A percentile compares a stretch with the other conserved stretches of the same genome.
Evolutionary conservation across 306 rosid species (phyloP).

Genomic region (Dryas drummondii): DNA sequence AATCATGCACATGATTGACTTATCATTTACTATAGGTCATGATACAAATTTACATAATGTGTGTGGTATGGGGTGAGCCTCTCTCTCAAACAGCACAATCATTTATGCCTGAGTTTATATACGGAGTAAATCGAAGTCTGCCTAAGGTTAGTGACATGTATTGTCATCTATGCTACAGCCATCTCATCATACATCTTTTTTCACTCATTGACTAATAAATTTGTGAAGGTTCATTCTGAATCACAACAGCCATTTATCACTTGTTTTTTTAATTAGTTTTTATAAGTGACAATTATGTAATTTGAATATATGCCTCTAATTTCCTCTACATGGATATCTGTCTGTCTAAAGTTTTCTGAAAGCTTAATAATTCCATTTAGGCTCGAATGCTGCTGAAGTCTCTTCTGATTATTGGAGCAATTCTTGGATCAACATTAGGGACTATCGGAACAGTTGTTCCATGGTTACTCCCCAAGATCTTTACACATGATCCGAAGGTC

Average conservation of each 20-base stretch:
- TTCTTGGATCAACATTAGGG: conserved; percentile 63
- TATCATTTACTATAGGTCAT: conserved; percentile 59
- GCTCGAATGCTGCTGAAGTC: conserved; percentile 77
- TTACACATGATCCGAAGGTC: conserved; percentile 70
- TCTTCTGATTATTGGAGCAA: conserved; percentile 63
- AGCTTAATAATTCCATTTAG: conserved; percentile 38
- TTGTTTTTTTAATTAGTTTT: no score
- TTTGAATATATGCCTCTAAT: no score
- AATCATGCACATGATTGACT: conserved; percentile 20
- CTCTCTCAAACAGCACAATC: conserved; percentile 94
- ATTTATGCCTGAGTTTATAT: conserved; percentile 82
- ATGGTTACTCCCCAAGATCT: conserved; percentile 73
- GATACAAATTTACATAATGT: conserved; percentile 70
- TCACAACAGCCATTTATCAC: no score
- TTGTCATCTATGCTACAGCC: not conserved
- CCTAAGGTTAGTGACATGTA: conserved; percentile 55
- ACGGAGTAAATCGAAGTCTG: conserved; percentile 63
- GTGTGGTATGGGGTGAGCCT: conserved; percentile 96
- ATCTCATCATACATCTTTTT: not conserved
- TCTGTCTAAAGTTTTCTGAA: conserved; percentile 10
- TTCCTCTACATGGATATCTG: not conserved
- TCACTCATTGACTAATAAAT: no score
- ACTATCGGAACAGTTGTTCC: conserved; percentile 67
- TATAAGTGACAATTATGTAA: no score
- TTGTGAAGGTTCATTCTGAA: no score